These are phyloP conservation scores for Suhomyces tanzawaensis DNA, from an alignment of 805 yeast species.

Conservation along the genomic window DNA sequence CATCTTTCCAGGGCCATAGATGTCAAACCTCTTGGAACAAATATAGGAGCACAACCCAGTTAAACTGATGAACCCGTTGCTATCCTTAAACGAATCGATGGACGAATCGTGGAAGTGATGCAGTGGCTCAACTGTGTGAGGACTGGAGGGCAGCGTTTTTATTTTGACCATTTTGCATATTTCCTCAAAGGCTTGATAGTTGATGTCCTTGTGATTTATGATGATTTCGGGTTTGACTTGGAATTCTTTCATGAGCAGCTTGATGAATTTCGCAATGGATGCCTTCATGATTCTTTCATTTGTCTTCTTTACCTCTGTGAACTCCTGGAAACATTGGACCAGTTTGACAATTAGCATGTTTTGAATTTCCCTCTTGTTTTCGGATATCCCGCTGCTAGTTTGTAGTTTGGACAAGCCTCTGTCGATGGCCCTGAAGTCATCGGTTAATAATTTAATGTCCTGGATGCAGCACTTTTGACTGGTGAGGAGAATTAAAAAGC, in stretches of 20 bases:
- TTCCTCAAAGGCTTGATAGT: constrained; percentile 1
- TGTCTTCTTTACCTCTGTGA: constrained; percentile 1
- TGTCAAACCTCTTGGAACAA: constrained; percentile 12
- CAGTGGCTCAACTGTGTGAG: too few relatives aligned
- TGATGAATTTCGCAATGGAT: constrained; percentile 6
- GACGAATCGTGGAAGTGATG: too few relatives aligned
- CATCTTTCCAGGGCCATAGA: constrained; percentile 8
- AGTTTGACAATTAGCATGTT: background rate
- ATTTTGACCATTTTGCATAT: constrained; percentile 3
- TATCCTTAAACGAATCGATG: constrained; percentile 9
- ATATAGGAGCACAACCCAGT: constrained; percentile 24
- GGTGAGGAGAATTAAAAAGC: constrained; percentile 9
- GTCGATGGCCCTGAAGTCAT: constrained; percentile 4
- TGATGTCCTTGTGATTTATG: background rate
- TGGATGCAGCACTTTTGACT: constrained; percentile 6
- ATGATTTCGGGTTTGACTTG: constrained; percentile 1
- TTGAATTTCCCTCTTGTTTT: background rate
- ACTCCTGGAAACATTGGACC: background rate
- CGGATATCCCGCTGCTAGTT: background rate
- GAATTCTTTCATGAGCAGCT: constrained; percentile 4
- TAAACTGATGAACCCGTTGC: constrained; percentile 20
- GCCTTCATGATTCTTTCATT: constrained; percentile 1
- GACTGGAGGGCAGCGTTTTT: background rate
- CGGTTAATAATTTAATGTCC: constrained; percentile 12
- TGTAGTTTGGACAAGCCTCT: background rate